These are phyloP conservation scores for Candida broadrunensis DNA, from an alignment of 805 yeast genomes.

Conservation along the genomic window DNA sequence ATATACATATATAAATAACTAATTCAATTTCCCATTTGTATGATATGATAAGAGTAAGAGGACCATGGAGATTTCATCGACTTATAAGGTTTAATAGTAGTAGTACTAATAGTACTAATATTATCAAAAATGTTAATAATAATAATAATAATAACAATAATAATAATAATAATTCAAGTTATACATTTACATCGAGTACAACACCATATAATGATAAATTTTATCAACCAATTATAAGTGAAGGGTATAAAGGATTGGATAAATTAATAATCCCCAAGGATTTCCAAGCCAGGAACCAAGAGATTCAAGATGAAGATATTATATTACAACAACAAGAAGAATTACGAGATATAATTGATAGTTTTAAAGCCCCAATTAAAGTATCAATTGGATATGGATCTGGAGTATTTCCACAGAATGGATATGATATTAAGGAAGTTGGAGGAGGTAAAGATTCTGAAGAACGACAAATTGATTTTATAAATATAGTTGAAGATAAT, in stretches of 20 bases:
- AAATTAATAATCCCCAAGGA: constrained; percentile 42
- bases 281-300: constrained; percentile 56
- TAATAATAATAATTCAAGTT: not conserved
- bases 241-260: constrained; percentile 21
- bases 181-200: constrained; percentile 1
- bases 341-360: constrained; percentile 48
- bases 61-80: not conserved
- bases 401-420: constrained; percentile 77
- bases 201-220: constrained; percentile 23
- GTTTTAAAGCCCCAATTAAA: constrained; percentile 68
- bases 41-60: not conserved
- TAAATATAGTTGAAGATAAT: constrained; percentile 76
- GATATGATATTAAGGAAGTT: constrained; percentile 41
- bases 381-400: constrained; percentile 94
- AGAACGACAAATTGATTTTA: constrained; percentile 69
- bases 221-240: constrained; percentile 22
- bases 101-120: not conserved
- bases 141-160: not conserved
- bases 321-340: constrained; percentile 17
- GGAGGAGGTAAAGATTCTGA: not conserved
- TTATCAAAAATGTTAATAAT: not conserved
- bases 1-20: too few species aligned
- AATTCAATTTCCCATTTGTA: too few species aligned
- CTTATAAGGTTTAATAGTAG: not conserved
- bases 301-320: constrained; percentile 39